Evolutionary conservation across 352 stramenopile species (phyloP).

Genomic region (Globisporangium okanoganense): DNA sequence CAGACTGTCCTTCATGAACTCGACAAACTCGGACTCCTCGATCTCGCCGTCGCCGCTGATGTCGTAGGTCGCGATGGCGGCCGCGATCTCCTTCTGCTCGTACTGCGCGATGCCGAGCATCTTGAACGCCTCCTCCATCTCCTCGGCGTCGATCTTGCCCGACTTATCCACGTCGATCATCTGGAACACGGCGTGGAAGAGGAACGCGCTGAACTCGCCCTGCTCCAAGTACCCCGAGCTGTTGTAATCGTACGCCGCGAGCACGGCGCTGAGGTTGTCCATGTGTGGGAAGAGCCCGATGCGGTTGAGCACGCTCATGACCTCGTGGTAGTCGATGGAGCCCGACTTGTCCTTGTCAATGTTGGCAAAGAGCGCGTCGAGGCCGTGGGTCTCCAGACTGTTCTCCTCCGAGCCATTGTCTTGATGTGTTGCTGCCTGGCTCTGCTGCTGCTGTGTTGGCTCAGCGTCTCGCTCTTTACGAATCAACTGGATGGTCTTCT

Average conservation of each 20-base stretch:
- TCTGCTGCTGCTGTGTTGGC: background rate
- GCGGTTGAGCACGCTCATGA: slow-evolving; percentile 60
- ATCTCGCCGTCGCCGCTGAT: slow-evolving; percentile 76
- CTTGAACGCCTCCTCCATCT: slow-evolving; percentile 70
- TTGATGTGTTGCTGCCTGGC: background rate
- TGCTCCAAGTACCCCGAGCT: slow-evolving; percentile 39
- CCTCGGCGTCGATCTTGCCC: slow-evolving; percentile 71
- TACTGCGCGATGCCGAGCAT: slow-evolving; percentile 62
- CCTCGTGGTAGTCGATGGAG: slow-evolving; percentile 42
- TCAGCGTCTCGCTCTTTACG: slow-evolving; percentile 34
- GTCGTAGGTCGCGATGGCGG: slow-evolving; percentile 67
- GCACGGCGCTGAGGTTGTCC: slow-evolving; percentile 40
- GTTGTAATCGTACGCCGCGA: slow-evolving; percentile 56
- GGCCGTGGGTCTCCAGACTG: slow-evolving; percentile 42
- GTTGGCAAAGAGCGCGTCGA: slow-evolving; percentile 62
- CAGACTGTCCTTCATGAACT: slow-evolving; percentile 70
- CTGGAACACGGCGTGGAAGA: slow-evolving; percentile 75
- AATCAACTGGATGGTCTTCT: slow-evolving; percentile 39
- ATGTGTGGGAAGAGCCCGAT: slow-evolving; percentile 56
- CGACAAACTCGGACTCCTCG: slow-evolving; percentile 78
- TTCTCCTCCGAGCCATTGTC: slow-evolving; percentile 30
- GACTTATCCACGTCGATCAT: slow-evolving; percentile 71
- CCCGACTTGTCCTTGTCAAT: slow-evolving; percentile 67
- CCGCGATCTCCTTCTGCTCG: slow-evolving; percentile 55
- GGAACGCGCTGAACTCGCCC: slow-evolving; percentile 61